A percentile compares a stretch with the other conserved stretches of the same genome.
These are phyloP conservation scores for Pythium biforme DNA, from an alignment of 352 stramenopile species.

Conservation along the genomic window DNA sequence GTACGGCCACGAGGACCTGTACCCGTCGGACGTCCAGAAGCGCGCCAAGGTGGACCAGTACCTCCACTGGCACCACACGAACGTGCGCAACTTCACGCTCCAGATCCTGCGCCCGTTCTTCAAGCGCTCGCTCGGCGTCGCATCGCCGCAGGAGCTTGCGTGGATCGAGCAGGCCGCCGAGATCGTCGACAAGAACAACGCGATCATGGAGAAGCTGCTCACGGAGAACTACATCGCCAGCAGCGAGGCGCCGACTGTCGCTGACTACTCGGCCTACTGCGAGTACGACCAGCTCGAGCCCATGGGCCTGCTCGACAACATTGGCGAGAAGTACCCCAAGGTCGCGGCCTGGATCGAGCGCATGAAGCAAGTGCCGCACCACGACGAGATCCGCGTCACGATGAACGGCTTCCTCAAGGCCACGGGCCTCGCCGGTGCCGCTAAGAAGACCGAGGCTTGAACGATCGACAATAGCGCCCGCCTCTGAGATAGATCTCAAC, in stretches of 20 bases:
- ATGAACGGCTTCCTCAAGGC: conserved; percentile 28
- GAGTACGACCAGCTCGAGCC: conserved; percentile 67
- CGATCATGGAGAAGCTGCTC: conserved; percentile 50
- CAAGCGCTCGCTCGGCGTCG: conserved; percentile 5
- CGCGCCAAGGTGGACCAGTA: conserved; percentile 65
- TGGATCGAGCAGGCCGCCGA: conserved; percentile 14
- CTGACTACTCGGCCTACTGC: conserved; percentile 59
- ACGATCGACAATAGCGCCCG: not conserved
- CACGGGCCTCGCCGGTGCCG: conserved; percentile 17
- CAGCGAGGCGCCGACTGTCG: conserved; percentile 52
- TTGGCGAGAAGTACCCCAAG: conserved; percentile 27
- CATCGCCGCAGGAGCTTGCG: conserved; percentile 17
- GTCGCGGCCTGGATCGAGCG: conserved; percentile 23
- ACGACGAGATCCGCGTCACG: conserved; percentile 44
- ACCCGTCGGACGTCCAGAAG: conserved; percentile 40
- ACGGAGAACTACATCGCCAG: conserved; percentile 48
- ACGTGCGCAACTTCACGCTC: conserved; percentile 41
- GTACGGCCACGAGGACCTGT: conserved; percentile 45
- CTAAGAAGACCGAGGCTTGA: conserved; percentile 18
- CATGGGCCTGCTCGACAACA: conserved; percentile 43
- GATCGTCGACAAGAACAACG: conserved; percentile 30
- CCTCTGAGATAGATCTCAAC: not conserved
- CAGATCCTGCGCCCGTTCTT: conserved; percentile 43
- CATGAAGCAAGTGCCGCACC: conserved; percentile 36
- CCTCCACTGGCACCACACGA: conserved; percentile 72